A percentile compares a stretch with the other conserved stretches of the same genome.
Evolutionary conservation across 106 monocot genomes (phyloP).

Genomic region (Ottelia alismoides): DNA sequence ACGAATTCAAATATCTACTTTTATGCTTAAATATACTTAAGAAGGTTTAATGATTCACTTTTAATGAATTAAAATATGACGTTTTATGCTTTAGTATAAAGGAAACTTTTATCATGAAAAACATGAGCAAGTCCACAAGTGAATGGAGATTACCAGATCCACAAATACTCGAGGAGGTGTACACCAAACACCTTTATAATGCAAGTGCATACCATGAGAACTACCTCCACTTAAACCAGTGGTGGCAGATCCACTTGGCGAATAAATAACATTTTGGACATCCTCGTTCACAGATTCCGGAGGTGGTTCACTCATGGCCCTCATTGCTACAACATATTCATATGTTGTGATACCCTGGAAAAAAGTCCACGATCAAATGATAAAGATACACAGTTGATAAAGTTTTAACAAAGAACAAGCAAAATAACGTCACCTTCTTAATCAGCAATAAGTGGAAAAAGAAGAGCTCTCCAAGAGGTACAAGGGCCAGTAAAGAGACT

Average conservation of each 20-base stretch:
- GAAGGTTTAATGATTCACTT: no score
- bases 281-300: constrained; percentile 76
- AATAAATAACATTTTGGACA: constrained; percentile 43
- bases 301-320: constrained; percentile 90
- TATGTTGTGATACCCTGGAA: constrained; percentile 91
- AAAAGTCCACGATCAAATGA: background rate
- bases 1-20: no score
- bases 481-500: constrained; percentile 66
- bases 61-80: no score
- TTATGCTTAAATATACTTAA: no score
- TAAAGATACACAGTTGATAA: background rate
- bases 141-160: constrained; percentile 24
- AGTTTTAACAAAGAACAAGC: background rate
- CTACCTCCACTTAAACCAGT: constrained; percentile 78
- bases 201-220: constrained; percentile 69
- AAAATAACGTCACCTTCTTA: constrained; percentile 49
- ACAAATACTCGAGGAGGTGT: constrained; percentile 95
- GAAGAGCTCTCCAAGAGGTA: constrained; percentile 91
- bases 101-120: no score
- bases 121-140: background rate
- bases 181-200: constrained; percentile 96
- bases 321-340: constrained; percentile 98
- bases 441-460: constrained; percentile 98
- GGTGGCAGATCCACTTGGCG: constrained; percentile 79
- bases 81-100: no score